Evolutionary conservation across 2,329 filamentous ascomycete genomes (phyloP).

Genomic region (Nothomitra cinnamomea): DNA sequence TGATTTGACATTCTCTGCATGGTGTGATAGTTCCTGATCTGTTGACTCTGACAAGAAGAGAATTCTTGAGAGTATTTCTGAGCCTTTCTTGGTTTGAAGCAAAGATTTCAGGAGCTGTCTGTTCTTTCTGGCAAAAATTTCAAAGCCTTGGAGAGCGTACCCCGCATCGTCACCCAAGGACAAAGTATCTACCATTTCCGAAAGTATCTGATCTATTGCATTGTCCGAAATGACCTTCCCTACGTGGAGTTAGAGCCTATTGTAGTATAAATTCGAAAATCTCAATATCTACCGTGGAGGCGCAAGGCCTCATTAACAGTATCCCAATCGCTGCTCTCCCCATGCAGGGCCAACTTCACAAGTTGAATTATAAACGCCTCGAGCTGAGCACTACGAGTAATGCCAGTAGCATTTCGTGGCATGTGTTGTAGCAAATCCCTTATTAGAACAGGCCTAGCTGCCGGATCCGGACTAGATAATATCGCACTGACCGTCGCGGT

Average conservation of each 20-base stretch:
- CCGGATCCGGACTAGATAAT: background rate
- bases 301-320: slow-evolving; percentile 22
- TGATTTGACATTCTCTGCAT: slow-evolving; percentile 22
- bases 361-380: slow-evolving; percentile 6
- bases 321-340: slow-evolving; percentile 22
- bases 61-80: slow-evolving; percentile 32
- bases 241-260: background rate
- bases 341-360: slow-evolving; percentile 20
- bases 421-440: background rate
- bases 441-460: background rate
- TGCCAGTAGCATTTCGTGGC: background rate
- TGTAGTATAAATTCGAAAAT: background rate
- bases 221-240: background rate
- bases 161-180: slow-evolving; percentile 22
- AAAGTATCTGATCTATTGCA: slow-evolving; percentile 18
- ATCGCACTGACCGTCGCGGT: background rate
- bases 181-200: slow-evolving; percentile 24
- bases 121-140: slow-evolving; percentile 24
- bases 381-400: slow-evolving; percentile 4
- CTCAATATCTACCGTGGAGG: slow-evolving; percentile 9
- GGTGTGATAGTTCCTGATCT: slow-evolving; percentile 31
- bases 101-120: slow-evolving; percentile 26
- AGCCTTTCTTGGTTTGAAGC: slow-evolving; percentile 27
- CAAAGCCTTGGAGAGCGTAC: slow-evolving; percentile 27
- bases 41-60: slow-evolving; percentile 35